Evolutionary conservation across 768 basidiomycete species (phyloP).

Genomic region (Coprinopsis sp.): DNA sequence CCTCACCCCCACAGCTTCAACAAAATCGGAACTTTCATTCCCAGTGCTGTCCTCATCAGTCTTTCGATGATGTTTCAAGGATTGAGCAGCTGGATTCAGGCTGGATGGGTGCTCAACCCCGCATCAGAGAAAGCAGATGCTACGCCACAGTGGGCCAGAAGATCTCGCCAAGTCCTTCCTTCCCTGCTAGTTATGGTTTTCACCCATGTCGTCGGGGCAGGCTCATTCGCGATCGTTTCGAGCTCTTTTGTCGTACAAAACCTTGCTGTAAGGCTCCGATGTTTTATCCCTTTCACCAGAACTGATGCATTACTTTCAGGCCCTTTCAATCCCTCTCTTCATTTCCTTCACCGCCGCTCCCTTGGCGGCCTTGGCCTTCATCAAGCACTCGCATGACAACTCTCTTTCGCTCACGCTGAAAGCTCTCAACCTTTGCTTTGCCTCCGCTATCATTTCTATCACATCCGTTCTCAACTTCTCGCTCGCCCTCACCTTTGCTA

Average conservation of each 20-base stretch:
- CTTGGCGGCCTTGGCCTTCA: slow-evolving; percentile 25
- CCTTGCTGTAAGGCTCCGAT: slow-evolving; percentile 31
- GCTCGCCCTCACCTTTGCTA: slow-evolving; percentile 68
- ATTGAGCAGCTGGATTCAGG: slow-evolving; percentile 64
- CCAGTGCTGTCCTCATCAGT: slow-evolving; percentile 80
- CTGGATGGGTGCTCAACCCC: slow-evolving; percentile 44
- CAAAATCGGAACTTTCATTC: slow-evolving; percentile 88
- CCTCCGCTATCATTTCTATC: slow-evolving; percentile 82
- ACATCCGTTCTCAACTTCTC: slow-evolving; percentile 91
- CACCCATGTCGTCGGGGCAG: slow-evolving; percentile 52
- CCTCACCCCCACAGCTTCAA: slow-evolving; percentile 61
- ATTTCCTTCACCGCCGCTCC: slow-evolving; percentile 26
- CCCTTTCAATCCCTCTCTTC: slow-evolving; percentile 4
- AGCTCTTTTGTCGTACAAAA: slow-evolving; percentile 40
- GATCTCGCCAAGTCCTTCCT: slow-evolving; percentile 50
- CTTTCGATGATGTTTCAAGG: slow-evolving; percentile 85
- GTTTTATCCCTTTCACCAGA: neutral
- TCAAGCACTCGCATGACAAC: slow-evolving; percentile 17
- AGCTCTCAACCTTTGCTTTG: slow-evolving; percentile 72
- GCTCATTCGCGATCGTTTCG: slow-evolving; percentile 46
- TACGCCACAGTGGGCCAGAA: slow-evolving; percentile 35
- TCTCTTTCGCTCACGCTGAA: slow-evolving; percentile 54
- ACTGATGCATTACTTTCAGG: slow-evolving; percentile 6
- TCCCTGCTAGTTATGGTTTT: slow-evolving; percentile 48
- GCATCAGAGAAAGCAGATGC: slow-evolving; percentile 13